These are phyloP conservation scores for Cavenderia fasciculata DNA, from an alignment of 78 protist species.

Conservation along the genomic window DNA sequence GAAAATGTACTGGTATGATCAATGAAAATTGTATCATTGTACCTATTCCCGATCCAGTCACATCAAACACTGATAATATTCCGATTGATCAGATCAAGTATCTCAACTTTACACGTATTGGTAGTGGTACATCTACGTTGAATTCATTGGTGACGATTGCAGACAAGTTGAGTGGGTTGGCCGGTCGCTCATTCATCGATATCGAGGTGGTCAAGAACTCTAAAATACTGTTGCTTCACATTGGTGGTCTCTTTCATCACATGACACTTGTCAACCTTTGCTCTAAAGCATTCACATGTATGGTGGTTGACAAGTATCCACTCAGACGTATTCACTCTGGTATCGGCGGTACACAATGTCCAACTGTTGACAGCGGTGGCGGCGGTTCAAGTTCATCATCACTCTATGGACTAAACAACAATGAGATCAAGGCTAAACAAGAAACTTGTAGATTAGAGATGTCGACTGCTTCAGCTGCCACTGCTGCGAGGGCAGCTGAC, in stretches of 20 bases:
- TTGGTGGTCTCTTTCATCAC: slow-evolving; percentile 65
- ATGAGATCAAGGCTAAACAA: too few species aligned
- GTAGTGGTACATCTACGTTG: slow-evolving; percentile 36
- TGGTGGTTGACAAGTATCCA: neutral
- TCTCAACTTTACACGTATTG: slow-evolving; percentile 9
- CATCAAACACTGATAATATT: neutral
- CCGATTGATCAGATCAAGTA: neutral
- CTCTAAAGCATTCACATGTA: slow-evolving; percentile 37
- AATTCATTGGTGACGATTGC: slow-evolving; percentile 44
- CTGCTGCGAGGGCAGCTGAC: too few species aligned
- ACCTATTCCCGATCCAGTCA: slow-evolving; percentile 55
- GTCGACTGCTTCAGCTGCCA: too few species aligned
- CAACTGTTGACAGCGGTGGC: too few species aligned
- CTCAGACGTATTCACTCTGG: neutral
- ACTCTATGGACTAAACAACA: too few species aligned
- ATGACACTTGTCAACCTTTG: slow-evolving; percentile 53
- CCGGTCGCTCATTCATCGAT: slow-evolving; percentile 37
- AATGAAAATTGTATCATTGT: slow-evolving; percentile 5
- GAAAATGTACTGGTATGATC: slow-evolving; percentile 57
- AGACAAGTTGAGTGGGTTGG: slow-evolving; percentile 13
- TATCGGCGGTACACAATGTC: too few species aligned
- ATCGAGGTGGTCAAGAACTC: slow-evolving; percentile 22
- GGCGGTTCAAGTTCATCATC: too few species aligned
- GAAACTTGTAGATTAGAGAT: too few species aligned
- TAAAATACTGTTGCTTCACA: slow-evolving; percentile 36